These are phyloP conservation scores for Dictyophora rubrovolvata DNA, from an alignment of 768 basidiomycete genomes.

Conservation along the genomic window DNA sequence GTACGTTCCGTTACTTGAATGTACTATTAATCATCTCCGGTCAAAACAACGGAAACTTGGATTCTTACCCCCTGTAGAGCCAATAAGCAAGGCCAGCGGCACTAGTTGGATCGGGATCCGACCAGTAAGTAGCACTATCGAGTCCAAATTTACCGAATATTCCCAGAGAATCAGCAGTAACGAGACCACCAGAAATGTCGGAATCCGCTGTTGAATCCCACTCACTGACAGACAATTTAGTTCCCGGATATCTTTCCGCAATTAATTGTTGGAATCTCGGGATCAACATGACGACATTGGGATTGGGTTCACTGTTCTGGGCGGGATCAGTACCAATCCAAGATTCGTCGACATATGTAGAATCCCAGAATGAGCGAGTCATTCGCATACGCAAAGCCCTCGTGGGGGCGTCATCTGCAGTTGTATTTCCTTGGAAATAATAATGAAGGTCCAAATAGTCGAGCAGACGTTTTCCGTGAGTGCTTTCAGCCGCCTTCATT, in stretches of 20 bases:
- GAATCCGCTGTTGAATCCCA: conserved; percentile 39
- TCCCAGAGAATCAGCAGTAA: conserved; percentile 41
- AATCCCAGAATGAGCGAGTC: conserved; percentile 45
- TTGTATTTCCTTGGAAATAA: conserved; percentile 43
- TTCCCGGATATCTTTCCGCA: conserved; percentile 40
- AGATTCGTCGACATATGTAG: conserved; percentile 43
- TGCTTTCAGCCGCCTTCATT: conserved; percentile 31
- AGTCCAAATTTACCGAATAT: conserved; percentile 41
- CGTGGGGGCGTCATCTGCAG: conserved; percentile 40
- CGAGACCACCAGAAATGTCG: conserved; percentile 44
- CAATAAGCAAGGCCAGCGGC: conserved; percentile 47
- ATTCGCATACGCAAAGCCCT: conserved; percentile 40
- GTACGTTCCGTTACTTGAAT: conserved; percentile 31
- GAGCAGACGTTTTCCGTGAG: conserved; percentile 32
- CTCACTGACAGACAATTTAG: conserved; percentile 44
- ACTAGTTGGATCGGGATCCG: conserved; percentile 33
- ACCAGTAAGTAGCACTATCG: conserved; percentile 47
- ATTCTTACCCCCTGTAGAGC: conserved; percentile 40
- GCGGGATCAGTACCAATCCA: conserved; percentile 36
- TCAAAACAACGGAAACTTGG: background rate
- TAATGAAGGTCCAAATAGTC: conserved; percentile 50
- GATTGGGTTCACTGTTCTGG: conserved; percentile 36
- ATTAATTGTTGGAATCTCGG: conserved; percentile 44
- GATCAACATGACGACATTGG: conserved; percentile 33
- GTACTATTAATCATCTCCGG: background rate